Conservation (phyloP, 177 flowering plant genomes). For the Vitis hybrid region DNA sequence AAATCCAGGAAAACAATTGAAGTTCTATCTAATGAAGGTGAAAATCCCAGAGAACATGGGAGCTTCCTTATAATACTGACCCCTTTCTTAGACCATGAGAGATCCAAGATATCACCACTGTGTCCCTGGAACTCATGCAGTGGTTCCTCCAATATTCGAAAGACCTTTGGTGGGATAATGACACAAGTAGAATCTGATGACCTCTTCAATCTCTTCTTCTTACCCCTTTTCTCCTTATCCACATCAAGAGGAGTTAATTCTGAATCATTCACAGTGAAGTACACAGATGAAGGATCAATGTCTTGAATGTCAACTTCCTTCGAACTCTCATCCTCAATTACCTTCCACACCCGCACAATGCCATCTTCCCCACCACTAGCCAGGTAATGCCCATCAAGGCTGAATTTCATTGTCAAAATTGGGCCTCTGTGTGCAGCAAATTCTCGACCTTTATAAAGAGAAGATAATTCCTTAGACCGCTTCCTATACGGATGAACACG, state of each 20-base stretch:
- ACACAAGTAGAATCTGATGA: conserved; percentile 59
- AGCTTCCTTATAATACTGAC: conserved; percentile 36
- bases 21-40: too few species aligned
- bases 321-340: conserved; percentile 54
- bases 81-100: conserved; percentile 90
- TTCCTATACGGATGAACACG: conserved; percentile 49
- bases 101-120: conserved; percentile 70
- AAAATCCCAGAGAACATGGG: neutral
- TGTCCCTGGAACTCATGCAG: conserved; percentile 81
- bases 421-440: conserved; percentile 76
- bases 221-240: conserved; percentile 42
- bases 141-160: conserved; percentile 70
- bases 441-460: conserved; percentile 66
- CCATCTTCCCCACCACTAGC: conserved; percentile 93
- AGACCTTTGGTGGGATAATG: conserved; percentile 65
- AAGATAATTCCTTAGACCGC: conserved; percentile 64
- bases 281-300: conserved; percentile 52
- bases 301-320: conserved; percentile 32
- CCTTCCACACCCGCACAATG: conserved; percentile 78
- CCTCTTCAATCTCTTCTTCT: conserved; percentile 38
- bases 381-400: conserved; percentile 69
- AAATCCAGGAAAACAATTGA: neutral
- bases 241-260: conserved; percentile 41
- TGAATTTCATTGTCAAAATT: conserved; percentile 82
- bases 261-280: conserved; percentile 48